Evolutionary conservation across 139 green algal genomes (phyloP).

Genomic region (Limnomonas spitsbergensis): DNA sequence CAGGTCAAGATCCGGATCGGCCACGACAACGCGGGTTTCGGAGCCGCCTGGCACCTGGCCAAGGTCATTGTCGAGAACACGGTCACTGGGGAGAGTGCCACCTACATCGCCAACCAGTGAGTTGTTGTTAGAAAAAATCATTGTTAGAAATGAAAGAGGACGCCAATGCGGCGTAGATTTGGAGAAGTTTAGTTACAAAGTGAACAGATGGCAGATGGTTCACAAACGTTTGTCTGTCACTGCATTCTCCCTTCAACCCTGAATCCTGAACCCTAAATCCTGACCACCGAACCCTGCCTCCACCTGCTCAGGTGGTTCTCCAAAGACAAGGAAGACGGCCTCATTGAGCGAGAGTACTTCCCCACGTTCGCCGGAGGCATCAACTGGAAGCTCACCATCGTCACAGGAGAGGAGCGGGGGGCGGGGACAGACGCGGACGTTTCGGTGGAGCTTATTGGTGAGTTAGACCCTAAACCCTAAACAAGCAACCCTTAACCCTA

Average conservation of each 20-base stretch:
- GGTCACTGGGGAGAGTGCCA: conserved; percentile 37
- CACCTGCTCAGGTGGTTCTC: conserved; percentile 46
- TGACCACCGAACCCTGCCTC: too few species aligned
- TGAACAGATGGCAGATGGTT: too few species aligned
- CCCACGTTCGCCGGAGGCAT: conserved; percentile 23
- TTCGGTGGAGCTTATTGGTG: conserved; percentile 20
- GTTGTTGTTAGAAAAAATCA: too few species aligned
- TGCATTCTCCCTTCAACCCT: too few species aligned
- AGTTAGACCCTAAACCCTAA: too few species aligned
- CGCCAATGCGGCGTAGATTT: too few species aligned
- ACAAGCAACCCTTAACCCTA: too few species aligned
- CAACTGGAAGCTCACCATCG: conserved; percentile 49
- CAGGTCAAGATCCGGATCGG: conserved; percentile 40
- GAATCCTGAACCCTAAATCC: not conserved
- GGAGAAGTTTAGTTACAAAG: too few species aligned
- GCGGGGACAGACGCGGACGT: conserved; percentile 64
- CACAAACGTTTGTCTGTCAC: too few species aligned
- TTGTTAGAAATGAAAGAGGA: not conserved
- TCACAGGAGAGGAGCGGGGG: conserved; percentile 34
- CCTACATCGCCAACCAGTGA: conserved; percentile 17
- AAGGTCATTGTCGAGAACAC: conserved; percentile 62
- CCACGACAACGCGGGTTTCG: conserved; percentile 55
- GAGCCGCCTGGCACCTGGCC: conserved; percentile 59
- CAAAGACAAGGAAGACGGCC: conserved; percentile 36
- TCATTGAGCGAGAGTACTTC: conserved; percentile 47